These are phyloP conservation scores for Magnusiomyces tetraspermus DNA, from an alignment of 1,139 yeast species.

Conservation along the genomic window DNA sequence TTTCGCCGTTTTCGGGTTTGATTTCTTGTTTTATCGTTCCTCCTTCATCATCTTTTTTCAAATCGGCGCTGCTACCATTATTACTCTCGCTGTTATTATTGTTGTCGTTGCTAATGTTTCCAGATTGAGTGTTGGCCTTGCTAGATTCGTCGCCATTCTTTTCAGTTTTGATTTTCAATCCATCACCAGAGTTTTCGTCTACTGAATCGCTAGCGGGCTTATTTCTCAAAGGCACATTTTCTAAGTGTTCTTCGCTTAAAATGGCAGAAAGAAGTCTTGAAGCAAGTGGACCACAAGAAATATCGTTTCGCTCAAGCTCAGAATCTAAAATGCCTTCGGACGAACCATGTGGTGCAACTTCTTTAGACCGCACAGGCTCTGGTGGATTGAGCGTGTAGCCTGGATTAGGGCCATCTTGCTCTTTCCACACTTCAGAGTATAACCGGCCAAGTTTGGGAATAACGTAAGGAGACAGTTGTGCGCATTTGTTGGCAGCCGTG, in stretches of 20 bases:
- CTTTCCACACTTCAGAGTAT: slow-evolving; percentile 78
- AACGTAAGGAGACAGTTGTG: slow-evolving; percentile 32
- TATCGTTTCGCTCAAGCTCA: slow-evolving; percentile 54
- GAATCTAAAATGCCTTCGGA: slow-evolving; percentile 54
- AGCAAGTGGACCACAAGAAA: slow-evolving; percentile 84
- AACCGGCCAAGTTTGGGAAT: slow-evolving; percentile 81
- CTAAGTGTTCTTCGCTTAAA: slow-evolving; percentile 41
- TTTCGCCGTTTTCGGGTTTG: slow-evolving; percentile 4
- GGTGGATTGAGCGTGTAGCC: slow-evolving; percentile 31
- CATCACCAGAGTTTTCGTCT: neutral
- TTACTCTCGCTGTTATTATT: neutral
- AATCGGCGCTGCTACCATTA: neutral
- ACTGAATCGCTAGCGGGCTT: slow-evolving; percentile 41
- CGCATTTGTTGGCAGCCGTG: slow-evolving; percentile 19
- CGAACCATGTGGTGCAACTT: slow-evolving; percentile 36
- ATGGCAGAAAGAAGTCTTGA: slow-evolving; percentile 79
- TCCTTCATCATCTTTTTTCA: slow-evolving; percentile 6
- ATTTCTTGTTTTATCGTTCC: slow-evolving; percentile 20
- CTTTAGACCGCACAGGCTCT: slow-evolving; percentile 14
- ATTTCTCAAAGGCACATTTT: slow-evolving; percentile 41
- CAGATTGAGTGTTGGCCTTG: slow-evolving; percentile 12
- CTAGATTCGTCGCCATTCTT: slow-evolving; percentile 13
- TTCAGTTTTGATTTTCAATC: neutral
- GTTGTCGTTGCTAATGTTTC: too few relatives aligned
- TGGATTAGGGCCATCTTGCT: slow-evolving; percentile 53